phyloP scores from a whole-genome alignment of 2,329 filamentous ascomycete species.

The Didymella arachidicola region DNA sequence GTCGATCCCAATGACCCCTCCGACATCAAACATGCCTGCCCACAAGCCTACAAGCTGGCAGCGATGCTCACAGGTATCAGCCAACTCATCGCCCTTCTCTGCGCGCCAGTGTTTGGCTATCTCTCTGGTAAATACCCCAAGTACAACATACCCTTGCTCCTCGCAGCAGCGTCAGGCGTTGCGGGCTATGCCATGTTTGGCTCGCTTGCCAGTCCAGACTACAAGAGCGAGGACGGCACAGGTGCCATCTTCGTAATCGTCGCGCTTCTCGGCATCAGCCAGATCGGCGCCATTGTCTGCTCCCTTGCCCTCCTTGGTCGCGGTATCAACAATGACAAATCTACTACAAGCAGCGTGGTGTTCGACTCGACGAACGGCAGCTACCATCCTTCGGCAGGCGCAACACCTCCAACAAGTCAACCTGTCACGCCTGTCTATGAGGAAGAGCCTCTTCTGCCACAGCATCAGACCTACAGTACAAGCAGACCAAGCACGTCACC shows the following conservation, averaged over 20 bases:
- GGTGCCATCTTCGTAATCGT: slow-evolving; percentile 77
- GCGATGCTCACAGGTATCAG: slow-evolving; percentile 88
- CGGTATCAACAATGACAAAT: slow-evolving; percentile 69
- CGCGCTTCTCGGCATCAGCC: slow-evolving; percentile 83
- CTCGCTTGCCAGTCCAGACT: slow-evolving; percentile 78
- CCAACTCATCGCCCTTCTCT: slow-evolving; percentile 83
- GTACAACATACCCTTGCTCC: slow-evolving; percentile 76
- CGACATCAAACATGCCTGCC: slow-evolving; percentile 85
- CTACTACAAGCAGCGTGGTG: slow-evolving; percentile 14
- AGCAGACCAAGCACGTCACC: slow-evolving; percentile 20
- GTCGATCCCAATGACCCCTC: slow-evolving; percentile 51
- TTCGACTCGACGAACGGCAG: slow-evolving; percentile 27
- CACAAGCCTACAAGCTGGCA: slow-evolving; percentile 85
- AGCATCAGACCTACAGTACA: slow-evolving; percentile 25
- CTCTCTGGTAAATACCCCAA: slow-evolving; percentile 71
- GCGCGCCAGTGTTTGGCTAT: slow-evolving; percentile 87
- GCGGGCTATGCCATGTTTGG: slow-evolving; percentile 81
- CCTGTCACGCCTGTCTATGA: slow-evolving; percentile 40
- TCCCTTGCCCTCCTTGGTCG: slow-evolving; percentile 87
- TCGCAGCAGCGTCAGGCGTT: slow-evolving; percentile 76
- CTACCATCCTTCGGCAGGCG: slow-evolving; percentile 43
- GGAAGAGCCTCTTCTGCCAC: slow-evolving; percentile 39
- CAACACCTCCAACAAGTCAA: slow-evolving; percentile 44
- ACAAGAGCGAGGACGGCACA: slow-evolving; percentile 71
- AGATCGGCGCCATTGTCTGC: slow-evolving; percentile 96